These are phyloP conservation scores for Epichloe gansuensis DNA, from an alignment of 2,329 filamentous ascomycete species.

Conservation along the genomic window DNA sequence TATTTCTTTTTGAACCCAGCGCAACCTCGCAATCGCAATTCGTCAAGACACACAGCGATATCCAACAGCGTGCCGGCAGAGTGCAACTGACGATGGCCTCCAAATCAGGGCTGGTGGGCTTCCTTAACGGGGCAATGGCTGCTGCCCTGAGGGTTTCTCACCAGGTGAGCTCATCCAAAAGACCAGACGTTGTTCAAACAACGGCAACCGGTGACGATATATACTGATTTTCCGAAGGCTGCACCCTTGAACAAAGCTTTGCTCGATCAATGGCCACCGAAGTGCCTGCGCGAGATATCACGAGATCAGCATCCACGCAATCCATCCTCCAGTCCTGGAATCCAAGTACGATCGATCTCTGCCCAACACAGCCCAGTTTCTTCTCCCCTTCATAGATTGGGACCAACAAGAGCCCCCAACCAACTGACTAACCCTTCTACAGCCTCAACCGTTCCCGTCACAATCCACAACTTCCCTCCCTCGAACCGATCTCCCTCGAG, in stretches of 20 bases:
- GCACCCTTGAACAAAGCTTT: constrained; percentile 25
- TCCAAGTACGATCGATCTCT: constrained; percentile 25
- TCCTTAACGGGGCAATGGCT: constrained; percentile 41
- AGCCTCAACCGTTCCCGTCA: constrained; percentile 62
- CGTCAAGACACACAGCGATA: constrained; percentile 3
- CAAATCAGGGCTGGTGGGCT: constrained; percentile 33
- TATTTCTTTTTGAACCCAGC: background rate
- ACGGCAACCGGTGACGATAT: background rate
- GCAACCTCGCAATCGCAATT: constrained; percentile 3
- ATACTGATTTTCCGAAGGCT: constrained; percentile 16
- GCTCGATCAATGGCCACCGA: constrained; percentile 46
- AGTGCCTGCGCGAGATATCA: constrained; percentile 26
- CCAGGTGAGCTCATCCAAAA: constrained; percentile 15
- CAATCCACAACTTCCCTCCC: constrained; percentile 75
- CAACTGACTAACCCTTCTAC: background rate
- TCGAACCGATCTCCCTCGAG: constrained; percentile 72
- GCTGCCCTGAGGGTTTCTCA: constrained; percentile 34
- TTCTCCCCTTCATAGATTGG: background rate
- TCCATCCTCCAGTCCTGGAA: constrained; percentile 30
- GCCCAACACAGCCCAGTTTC: background rate
- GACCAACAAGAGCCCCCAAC: background rate
- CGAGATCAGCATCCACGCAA: constrained; percentile 22
- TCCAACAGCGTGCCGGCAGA: background rate
- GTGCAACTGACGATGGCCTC: constrained; percentile 6
- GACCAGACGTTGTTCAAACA: background rate